phyloP scores from a whole-genome alignment of 106 monocot genomes.

The Dendrobium chrysotoxum region DNA sequence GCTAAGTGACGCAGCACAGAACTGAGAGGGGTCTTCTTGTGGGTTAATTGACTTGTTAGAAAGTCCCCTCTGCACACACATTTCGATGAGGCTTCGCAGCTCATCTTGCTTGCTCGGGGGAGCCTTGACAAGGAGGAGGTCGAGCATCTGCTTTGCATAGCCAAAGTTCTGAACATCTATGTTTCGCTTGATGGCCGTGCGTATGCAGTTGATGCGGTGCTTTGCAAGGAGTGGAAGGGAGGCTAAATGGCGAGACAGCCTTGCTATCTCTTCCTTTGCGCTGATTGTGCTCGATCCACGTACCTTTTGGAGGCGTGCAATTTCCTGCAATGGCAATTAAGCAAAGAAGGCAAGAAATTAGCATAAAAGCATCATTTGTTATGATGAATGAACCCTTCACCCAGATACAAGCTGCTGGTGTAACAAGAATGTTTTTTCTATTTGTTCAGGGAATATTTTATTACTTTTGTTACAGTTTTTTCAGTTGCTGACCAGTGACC shows the following conservation, averaged over 20 bases:
- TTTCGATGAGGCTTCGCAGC: conserved; percentile 79
- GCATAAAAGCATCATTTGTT: too few relatives aligned
- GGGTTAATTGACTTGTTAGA: conserved; percentile 90
- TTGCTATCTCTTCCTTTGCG: conserved; percentile 96
- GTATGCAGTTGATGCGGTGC: conserved; percentile 86
- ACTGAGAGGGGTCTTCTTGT: conserved; percentile 78
- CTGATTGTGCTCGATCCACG: conserved; percentile 65
- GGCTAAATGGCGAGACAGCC: conserved; percentile 82
- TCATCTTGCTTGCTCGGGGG: conserved; percentile 91
- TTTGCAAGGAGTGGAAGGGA: conserved; percentile 88
- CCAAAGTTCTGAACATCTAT: conserved; percentile 96
- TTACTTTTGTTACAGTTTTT: too few relatives aligned
- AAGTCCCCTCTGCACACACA: conserved; percentile 73
- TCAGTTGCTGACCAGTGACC: too few relatives aligned
- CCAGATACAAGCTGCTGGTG: too few relatives aligned
- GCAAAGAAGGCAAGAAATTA: too few relatives aligned
- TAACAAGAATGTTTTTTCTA: too few relatives aligned
- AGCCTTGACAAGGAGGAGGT: conserved; percentile 81
- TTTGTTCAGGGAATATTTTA: too few relatives aligned
- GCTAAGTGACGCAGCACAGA: conserved; percentile 91
- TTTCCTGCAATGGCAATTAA: too few relatives aligned
- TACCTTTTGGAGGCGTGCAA: conserved; percentile 82
- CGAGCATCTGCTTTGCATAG: conserved; percentile 82
- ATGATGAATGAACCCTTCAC: too few relatives aligned
- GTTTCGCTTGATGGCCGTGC: conserved; percentile 92